Conservation (phyloP, 2,329 filamentous ascomycete genomes). For the Xylariales sp. region DNA sequence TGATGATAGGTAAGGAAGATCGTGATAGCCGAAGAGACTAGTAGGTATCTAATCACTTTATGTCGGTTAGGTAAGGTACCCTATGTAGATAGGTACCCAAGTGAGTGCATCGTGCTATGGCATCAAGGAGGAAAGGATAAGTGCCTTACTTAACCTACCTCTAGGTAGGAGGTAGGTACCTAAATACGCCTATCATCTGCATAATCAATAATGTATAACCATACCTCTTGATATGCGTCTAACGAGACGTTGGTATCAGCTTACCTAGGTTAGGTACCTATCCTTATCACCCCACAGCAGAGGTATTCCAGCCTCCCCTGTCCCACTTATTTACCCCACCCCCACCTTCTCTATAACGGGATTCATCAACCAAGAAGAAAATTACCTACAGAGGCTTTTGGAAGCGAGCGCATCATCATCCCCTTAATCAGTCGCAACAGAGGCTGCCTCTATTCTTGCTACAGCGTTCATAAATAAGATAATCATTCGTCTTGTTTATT, state of each 20-base stretch:
- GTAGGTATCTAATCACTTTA: too few relatives aligned
- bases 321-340: constrained; percentile 4
- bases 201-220: background rate
- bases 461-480: background rate
- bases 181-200: too few relatives aligned
- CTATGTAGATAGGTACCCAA: too few relatives aligned
- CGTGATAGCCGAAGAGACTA: too few relatives aligned
- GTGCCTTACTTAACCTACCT: too few relatives aligned
- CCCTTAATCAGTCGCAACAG: constrained; percentile 22
- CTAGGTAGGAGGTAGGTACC: too few relatives aligned
- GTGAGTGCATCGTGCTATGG: too few relatives aligned
- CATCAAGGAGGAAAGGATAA: too few relatives aligned
- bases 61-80: too few relatives aligned
- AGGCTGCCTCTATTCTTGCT: constrained; percentile 12
- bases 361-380: constrained; percentile 21
- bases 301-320: background rate
- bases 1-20: too few relatives aligned
- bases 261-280: background rate
- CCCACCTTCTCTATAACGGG: constrained; percentile 25
- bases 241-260: constrained; percentile 22
- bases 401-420: background rate
- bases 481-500: constrained; percentile 15
- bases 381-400: background rate
- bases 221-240: background rate
- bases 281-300: constrained; percentile 32